Base-by-base conservation (phyloP, 805 yeast species). In the Kockiozyma suomiensis region DNA sequence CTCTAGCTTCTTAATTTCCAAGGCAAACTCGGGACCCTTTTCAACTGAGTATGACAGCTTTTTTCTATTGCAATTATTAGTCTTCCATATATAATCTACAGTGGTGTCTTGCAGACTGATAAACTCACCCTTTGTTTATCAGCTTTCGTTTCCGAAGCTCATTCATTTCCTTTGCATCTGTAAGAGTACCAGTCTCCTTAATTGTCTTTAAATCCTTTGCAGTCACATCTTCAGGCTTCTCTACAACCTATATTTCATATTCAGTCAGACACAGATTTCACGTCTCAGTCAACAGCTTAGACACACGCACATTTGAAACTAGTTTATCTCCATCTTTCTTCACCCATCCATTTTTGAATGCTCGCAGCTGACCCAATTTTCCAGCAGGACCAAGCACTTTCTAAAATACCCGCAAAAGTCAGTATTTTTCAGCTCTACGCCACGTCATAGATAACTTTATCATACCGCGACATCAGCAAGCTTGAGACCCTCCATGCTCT, bases 291-390 rank as follows among this genome's bases (percentile, higher is more conserved):
- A n/a, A 4, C 28, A 21, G 7, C 41, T 21, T 15, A 5, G n/a
- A n/a, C n/a, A 25, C 15, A 30, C 64, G 30, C 41, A 56, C 78
- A 50, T 79, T 75, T 33, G 86, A 79, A 52, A 89, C 82, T 68
- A 93, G 81, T 70, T 81, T 84, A 68, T 88, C 96, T 59, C 93
- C 96, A 60, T 87, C 88, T 74, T 96, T 94, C 65, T 82, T 78
- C 70, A 94, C 86, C 99, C 99, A 94, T 43, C 96, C 96, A 74
- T 92, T 92, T 76, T 91, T 93, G 82, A 94, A 96, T 17, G 98
- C 99, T 70, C 92, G 86, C 68, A 96, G 96, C 78, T 94, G 99
- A 65, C 99, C 99, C 66, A 93, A 81, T 69, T 86, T 86, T 64
- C 97, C 98, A 61, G 84, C 84, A 54, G 84, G 78, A 58, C 97